Conservation (phyloP, 2,329 filamentous ascomycete genomes). For the Claviceps fusiformis region DNA sequence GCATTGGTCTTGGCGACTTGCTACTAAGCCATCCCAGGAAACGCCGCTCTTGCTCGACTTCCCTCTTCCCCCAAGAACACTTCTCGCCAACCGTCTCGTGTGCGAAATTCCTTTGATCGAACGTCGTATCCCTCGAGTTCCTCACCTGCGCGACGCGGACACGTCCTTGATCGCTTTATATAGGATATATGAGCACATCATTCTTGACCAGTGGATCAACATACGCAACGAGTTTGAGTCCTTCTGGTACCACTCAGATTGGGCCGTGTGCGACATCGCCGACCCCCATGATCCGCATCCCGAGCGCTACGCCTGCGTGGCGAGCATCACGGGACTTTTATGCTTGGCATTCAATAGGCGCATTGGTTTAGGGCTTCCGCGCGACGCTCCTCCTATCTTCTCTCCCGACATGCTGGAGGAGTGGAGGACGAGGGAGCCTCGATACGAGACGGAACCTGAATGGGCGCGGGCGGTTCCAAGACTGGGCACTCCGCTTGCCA, state of each 20-base stretch:
- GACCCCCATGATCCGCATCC: conserved; percentile 4
- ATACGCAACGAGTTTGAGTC: not conserved
- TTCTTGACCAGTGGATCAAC: not conserved
- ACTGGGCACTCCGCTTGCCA: not conserved
- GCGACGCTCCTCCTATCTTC: not conserved
- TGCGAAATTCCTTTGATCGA: not conserved
- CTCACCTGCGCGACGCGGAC: not conserved
- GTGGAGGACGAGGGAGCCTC: not conserved
- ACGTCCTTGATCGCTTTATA: not conserved
- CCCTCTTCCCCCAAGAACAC: not conserved
- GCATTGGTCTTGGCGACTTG: not conserved
- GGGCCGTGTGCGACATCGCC: not conserved
- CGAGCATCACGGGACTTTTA: not conserved
- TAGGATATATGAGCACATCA: not conserved
- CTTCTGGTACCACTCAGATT: not conserved
- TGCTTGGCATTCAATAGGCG: not conserved
- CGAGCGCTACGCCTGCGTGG: not conserved
- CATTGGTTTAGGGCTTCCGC: not conserved
- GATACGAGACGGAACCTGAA: not conserved
- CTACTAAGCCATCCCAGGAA: not conserved
- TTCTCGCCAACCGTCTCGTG: not conserved
- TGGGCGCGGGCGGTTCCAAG: not conserved
- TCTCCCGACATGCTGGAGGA: not conserved
- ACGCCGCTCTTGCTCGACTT: not conserved
- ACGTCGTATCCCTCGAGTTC: not conserved